phyloP scores from a whole-genome alignment of 208 protist genomes.

The Acanthamoeba quina region DNA sequence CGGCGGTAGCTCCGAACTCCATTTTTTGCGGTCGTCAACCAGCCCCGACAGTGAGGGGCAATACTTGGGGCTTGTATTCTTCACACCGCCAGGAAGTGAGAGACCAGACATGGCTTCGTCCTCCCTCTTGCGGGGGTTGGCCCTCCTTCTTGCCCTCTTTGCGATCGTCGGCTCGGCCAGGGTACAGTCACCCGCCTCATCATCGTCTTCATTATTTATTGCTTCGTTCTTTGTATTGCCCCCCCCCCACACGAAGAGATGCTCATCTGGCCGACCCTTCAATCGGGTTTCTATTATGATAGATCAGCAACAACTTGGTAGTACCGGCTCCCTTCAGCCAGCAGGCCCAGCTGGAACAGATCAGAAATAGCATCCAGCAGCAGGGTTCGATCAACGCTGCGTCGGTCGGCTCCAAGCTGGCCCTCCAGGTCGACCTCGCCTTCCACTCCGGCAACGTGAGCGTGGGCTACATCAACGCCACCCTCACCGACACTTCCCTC shows the following conservation, averaged over 20 bases:
- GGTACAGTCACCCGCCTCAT: neutral
- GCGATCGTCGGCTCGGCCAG: neutral
- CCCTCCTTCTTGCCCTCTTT: constrained; percentile 2
- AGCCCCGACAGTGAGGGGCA: no score
- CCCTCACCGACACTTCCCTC: constrained; percentile 13
- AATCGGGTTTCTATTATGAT: no score
- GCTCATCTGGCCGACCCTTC: no score
- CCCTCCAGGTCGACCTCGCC: constrained; percentile 15
- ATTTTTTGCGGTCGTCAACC: no score
- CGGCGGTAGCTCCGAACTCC: no score
- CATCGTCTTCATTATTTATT: neutral
- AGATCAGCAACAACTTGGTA: constrained; percentile 5
- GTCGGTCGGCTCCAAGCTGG: neutral
- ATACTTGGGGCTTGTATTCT: no score
- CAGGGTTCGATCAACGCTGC: constrained; percentile 10
- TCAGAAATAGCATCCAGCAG: constrained; percentile 35
- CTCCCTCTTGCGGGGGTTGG: neutral
- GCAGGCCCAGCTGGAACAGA: constrained; percentile 15
- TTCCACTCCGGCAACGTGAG: constrained; percentile 34
- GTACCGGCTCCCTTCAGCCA: neutral
- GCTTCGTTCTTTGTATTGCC: neutral
- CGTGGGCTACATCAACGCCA: constrained; percentile 22
- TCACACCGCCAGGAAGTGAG: neutral
- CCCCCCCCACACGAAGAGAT: neutral
- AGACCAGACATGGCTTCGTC: neutral